Conservation (phyloP, 1,284 basidiomycete genomes). For the Ustilago loliicola region DNA sequence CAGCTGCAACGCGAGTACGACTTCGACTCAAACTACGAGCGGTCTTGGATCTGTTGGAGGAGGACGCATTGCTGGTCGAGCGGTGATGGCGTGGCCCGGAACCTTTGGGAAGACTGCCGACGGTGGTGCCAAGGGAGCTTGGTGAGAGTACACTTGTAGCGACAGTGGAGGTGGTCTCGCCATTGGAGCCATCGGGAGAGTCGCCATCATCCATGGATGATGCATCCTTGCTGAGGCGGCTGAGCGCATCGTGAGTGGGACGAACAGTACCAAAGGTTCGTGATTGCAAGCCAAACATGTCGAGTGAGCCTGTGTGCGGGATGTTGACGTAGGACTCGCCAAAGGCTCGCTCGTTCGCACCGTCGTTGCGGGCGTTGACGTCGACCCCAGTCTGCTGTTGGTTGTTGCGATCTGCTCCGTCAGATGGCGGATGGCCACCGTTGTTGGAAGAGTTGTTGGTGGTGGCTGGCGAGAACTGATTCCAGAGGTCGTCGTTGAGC, state of each 20-base stretch:
- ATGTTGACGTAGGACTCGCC: constrained; percentile 52
- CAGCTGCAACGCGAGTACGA: constrained; percentile 29
- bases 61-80: constrained; percentile 47
- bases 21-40: constrained; percentile 48
- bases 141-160: constrained; percentile 54
- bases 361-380: constrained; percentile 7
- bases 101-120: constrained; percentile 42
- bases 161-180: constrained; percentile 53
- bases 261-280: constrained; percentile 30
- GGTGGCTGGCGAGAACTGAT: constrained; percentile 41
- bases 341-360: constrained; percentile 22
- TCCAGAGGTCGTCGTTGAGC: constrained; percentile 60
- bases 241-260: constrained; percentile 31
- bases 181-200: constrained; percentile 53
- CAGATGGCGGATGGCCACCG: constrained; percentile 8
- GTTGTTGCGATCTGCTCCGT: constrained; percentile 1
- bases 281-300: constrained; percentile 42
- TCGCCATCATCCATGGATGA: constrained; percentile 56
- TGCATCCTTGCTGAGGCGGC: constrained; percentile 41
- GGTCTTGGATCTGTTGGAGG: constrained; percentile 39
- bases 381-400: constrained; percentile 9
- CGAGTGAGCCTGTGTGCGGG: constrained; percentile 37
- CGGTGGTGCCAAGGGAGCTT: constrained; percentile 44
- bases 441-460: constrained; percentile 24
- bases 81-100: constrained; percentile 35